Conservation (phyloP, 2,329 filamentous ascomycete genomes). For the Sporothrix pallida region DNA sequence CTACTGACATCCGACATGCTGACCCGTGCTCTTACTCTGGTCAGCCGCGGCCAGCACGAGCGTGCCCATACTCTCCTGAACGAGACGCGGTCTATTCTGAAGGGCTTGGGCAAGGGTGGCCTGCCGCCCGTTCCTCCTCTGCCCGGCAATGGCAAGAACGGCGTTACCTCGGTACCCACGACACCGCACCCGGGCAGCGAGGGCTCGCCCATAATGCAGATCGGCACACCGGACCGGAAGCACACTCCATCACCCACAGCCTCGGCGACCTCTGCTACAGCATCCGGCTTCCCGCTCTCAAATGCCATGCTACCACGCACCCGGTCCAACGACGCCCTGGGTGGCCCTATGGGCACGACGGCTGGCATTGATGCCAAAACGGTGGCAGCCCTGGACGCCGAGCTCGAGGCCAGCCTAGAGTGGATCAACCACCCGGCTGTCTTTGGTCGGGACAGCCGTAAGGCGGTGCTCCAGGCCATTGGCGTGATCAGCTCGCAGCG, state of each 20-base stretch:
- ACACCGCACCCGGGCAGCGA: conserved; percentile 57
- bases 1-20: conserved; percentile 98
- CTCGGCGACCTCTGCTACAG: conserved; percentile 53
- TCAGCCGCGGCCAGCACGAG: conserved; percentile 90
- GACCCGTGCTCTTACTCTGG: conserved; percentile 85
- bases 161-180: conserved; percentile 52
- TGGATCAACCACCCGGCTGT: conserved; percentile 98
- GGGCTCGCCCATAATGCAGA: conserved; percentile 49
- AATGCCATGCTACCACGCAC: conserved; percentile 54
- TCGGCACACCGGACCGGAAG: conserved; percentile 59
- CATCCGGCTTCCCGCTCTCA: conserved; percentile 48
- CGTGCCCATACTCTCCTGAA: conserved; percentile 89
- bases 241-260: conserved; percentile 61
- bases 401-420: conserved; percentile 87
- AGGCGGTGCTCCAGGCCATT: conserved; percentile 94
- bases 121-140: conserved; percentile 83
- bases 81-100: conserved; percentile 93
- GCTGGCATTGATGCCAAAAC: conserved; percentile 83
- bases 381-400: conserved; percentile 85
- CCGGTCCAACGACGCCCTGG: conserved; percentile 63
- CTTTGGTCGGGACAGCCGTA: conserved; percentile 90
- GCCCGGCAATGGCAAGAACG: conserved; percentile 48
- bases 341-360: conserved; percentile 54
- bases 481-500: conserved; percentile 95
- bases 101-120: conserved; percentile 92